phyloP scores from a whole-genome alignment of 2,329 filamentous ascomycete species.

The Verticillium tricorpus region DNA sequence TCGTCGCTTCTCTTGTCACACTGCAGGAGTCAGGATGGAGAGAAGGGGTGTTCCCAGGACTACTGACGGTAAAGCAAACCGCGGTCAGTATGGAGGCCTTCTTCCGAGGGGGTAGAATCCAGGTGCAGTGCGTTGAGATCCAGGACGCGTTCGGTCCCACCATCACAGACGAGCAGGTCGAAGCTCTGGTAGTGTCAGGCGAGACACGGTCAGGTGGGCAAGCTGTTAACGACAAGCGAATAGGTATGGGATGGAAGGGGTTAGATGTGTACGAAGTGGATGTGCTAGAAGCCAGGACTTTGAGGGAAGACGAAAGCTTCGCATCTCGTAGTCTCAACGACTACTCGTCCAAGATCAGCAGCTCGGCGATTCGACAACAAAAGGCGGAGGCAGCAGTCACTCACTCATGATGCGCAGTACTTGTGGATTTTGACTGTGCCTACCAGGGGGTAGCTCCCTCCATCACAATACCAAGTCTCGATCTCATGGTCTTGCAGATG shows the following conservation, averaged over 20 bases:
- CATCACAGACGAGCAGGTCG: constrained; percentile 72
- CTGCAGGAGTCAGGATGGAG: constrained; percentile 36
- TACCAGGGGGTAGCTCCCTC: too few species aligned
- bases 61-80: neutral
- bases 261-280: constrained; percentile 86
- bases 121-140: constrained; percentile 77
- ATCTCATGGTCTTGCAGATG: too few species aligned
- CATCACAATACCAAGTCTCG: too few species aligned
- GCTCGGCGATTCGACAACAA: constrained; percentile 69
- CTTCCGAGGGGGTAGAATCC: constrained; percentile 56
- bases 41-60: neutral
- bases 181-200: constrained; percentile 77
- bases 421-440: too few species aligned
- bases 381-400: constrained; percentile 27
- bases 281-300: constrained; percentile 64
- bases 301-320: neutral
- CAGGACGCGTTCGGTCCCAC: constrained; percentile 88
- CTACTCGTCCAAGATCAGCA: constrained; percentile 85
- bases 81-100: constrained; percentile 32
- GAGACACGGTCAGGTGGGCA: constrained; percentile 82
- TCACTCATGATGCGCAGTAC: too few species aligned
- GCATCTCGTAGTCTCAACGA: constrained; percentile 36
- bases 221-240: constrained; percentile 80
- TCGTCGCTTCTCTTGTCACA: constrained; percentile 62
- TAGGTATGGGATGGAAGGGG: constrained; percentile 67